Percentiles rank a stretch among this genome's conserved stretches.
Evolutionary conservation across 257 asterid species (phyloP).

Genomic region (Agastache rugosa): DNA sequence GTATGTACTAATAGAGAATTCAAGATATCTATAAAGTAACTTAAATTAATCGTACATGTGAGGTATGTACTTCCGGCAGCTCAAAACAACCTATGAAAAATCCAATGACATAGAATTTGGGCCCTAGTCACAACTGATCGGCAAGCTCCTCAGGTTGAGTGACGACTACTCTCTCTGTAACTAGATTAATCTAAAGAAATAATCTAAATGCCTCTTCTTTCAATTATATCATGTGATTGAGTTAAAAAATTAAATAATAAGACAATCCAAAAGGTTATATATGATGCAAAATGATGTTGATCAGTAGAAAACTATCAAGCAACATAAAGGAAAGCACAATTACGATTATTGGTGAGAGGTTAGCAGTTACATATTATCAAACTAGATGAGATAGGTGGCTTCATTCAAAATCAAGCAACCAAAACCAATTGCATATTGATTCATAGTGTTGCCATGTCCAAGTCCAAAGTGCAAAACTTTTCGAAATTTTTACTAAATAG

Average conservation of each 20-base stretch:
- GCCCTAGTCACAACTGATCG: slow-evolving; percentile 77
- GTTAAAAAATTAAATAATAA: slow-evolving; percentile 6
- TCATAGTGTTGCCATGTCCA: neutral
- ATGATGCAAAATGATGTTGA: neutral
- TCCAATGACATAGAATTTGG: slow-evolving; percentile 74
- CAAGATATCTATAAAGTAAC: neutral
- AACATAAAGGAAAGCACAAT: neutral
- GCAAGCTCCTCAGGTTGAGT: slow-evolving; percentile 79
- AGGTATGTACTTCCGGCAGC: slow-evolving; percentile 82
- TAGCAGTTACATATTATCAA: slow-evolving; percentile 29
- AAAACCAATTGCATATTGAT: neutral
- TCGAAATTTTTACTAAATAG: slow-evolving; percentile 8
- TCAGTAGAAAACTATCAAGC: slow-evolving; percentile 22
- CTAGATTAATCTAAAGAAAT: no score
- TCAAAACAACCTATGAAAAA: slow-evolving; percentile 76
- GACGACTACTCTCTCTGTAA: slow-evolving; percentile 88
- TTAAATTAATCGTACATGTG: slow-evolving; percentile 31
- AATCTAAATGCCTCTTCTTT: no score
- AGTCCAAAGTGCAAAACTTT: neutral
- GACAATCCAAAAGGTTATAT: slow-evolving; percentile 1
- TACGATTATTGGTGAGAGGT: slow-evolving; percentile 56
- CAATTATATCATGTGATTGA: slow-evolving; percentile 56
- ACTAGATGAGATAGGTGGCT: neutral
- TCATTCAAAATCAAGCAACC: neutral
- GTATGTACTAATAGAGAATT: neutral